These are phyloP conservation scores for Pichia nanzhaoensis DNA, from an alignment of 805 yeast species.

Conservation along the genomic window DNA sequence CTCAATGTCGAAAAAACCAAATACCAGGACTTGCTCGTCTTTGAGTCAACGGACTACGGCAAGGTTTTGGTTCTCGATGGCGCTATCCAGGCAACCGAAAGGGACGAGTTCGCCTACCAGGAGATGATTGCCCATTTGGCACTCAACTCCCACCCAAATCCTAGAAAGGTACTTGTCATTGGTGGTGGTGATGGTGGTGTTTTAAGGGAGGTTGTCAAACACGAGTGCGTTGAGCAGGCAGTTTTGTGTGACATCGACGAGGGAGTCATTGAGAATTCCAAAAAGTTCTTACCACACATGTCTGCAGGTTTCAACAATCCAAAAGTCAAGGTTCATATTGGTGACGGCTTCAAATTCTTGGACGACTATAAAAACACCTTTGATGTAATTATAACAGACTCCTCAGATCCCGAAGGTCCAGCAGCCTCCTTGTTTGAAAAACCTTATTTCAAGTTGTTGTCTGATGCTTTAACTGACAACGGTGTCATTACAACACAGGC, in stretches of 20 bases:
- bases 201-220: slow-evolving; percentile 88
- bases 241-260: slow-evolving; percentile 93
- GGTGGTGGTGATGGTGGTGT: slow-evolving; percentile 99
- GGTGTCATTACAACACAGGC: slow-evolving; percentile 95
- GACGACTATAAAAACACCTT: slow-evolving; percentile 76
- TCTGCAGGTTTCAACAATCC: slow-evolving; percentile 79
- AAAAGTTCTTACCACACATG: slow-evolving; percentile 83
- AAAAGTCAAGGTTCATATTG: slow-evolving; percentile 83
- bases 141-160: slow-evolving; percentile 87
- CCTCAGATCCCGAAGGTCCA: slow-evolving; percentile 98
- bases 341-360: slow-evolving; percentile 96
- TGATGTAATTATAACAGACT: slow-evolving; percentile 94
- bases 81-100: slow-evolving; percentile 92
- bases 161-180: slow-evolving; percentile 86
- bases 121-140: slow-evolving; percentile 97
- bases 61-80: slow-evolving; percentile 92
- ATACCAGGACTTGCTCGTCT: slow-evolving; percentile 90
- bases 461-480: slow-evolving; percentile 82
- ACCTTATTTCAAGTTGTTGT: slow-evolving; percentile 78
- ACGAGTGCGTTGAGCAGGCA: slow-evolving; percentile 78
- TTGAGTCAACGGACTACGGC: slow-evolving; percentile 90
- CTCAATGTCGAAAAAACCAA: slow-evolving; percentile 79
- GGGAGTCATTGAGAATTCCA: slow-evolving; percentile 80
- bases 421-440: slow-evolving; percentile 91
- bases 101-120: slow-evolving; percentile 96